Evolutionary conservation across 1,284 basidiomycete genomes (phyloP).

Genomic region (Fomitopsis pinicola): DNA sequence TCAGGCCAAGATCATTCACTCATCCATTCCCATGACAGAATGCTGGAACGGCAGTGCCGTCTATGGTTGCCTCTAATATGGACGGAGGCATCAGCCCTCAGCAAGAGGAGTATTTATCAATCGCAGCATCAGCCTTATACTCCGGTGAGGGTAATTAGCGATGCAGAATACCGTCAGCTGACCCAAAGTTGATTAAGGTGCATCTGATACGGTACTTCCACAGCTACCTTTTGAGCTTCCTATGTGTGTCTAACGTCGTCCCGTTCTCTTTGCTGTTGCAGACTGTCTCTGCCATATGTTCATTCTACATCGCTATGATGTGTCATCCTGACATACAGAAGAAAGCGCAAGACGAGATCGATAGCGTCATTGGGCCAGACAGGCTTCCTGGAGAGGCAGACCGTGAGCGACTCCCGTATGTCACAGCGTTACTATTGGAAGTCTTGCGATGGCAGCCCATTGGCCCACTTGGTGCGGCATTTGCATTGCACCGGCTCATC

Average conservation of each 20-base stretch:
- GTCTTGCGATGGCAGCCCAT: conserved; percentile 28
- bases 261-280: conserved; percentile 5
- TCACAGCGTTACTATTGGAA: conserved; percentile 27
- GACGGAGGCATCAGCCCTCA: conserved; percentile 20
- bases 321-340: conserved; percentile 27
- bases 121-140: conserved; percentile 25
- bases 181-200: conserved; percentile 11
- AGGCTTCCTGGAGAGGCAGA: conserved; percentile 28
- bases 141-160: conserved; percentile 10
- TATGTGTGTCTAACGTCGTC: not conserved
- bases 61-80: conserved; percentile 20
- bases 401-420: conserved; percentile 27
- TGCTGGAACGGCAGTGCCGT: conserved; percentile 21
- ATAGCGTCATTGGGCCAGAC: conserved; percentile 24
- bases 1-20: no score
- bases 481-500: not conserved
- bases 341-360: conserved; percentile 30
- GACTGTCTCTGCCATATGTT: conserved; percentile 25
- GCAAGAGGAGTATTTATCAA: conserved; percentile 23
- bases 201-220: conserved; percentile 23
- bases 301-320: conserved; percentile 29
- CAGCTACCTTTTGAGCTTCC: not conserved
- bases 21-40: conserved; percentile 11
- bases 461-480: conserved; percentile 18
- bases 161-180: not conserved